Evolutionary conservation across 1,284 basidiomycete species (phyloP), one percentile per base, ranked within the genome.

Genomic region (Pseudozyma tsukubaensis): DNA sequence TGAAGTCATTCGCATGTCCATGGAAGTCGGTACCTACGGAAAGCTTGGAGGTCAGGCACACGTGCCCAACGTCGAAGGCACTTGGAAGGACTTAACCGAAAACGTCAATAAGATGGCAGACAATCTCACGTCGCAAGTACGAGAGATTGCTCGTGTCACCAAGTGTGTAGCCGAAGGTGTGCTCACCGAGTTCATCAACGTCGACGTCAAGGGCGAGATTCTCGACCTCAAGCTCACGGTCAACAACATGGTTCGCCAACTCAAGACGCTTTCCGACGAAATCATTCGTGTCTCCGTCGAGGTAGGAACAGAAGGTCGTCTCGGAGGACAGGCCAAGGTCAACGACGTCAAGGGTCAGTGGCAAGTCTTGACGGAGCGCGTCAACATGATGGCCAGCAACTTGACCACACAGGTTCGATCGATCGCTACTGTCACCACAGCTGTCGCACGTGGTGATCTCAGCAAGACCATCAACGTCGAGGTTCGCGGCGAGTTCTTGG

Each of bases 121-220:
- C 59, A 79, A 82, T 45, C 60, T 77, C 16, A 77, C 73, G 4
- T 79, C 77, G 35, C 76, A 80, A 57, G 84, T 85, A 37, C 77
- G 84, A 58, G 84, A 84, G 59, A 85, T 85, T 43, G 84, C 84
- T 0, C 82, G 83, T n/a, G 84, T 85, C 18, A 85, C 84, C 32
- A 85, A 84, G 47, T 84, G 83, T 45, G 96, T 99, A 73, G 96
- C 97, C 1, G 88, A 91, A 68, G 97, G 97, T 58, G 94, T 98
- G 82, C 87, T 98, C 53, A 90, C 88, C 74, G 92, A 94, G 85
- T 91, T 91, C 45, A 94, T 98, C 85, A 91, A 94, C 72, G 94
- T 97, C 72, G 94, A 97, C 81, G 95, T 96, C 24, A 93, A 95
- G 84, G 95, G 96, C 66, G 96, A 98, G 87, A 97, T 99, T 89